Conservation (phyloP, 495 filamentous ascomycete genomes). For the Baudoinia panamericana region DNA sequence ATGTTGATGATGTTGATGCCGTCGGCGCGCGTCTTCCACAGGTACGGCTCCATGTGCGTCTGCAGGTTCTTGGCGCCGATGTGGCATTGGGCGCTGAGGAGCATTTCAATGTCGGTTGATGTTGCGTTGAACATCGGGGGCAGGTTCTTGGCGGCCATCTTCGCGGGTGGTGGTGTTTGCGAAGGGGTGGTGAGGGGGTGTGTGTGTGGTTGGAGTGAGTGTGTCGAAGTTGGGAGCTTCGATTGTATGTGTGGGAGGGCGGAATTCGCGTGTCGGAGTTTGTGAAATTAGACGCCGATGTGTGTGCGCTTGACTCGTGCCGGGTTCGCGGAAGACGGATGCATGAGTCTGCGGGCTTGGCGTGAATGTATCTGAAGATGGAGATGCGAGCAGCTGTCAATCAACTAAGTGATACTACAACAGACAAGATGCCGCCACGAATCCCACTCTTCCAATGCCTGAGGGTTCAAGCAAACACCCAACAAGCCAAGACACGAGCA, state of each 20-base stretch:
- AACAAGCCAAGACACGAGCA: slow-evolving; percentile 1
- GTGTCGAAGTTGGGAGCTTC: slow-evolving; percentile 8
- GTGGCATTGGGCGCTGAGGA: slow-evolving; percentile 90
- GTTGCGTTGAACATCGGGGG: slow-evolving; percentile 81
- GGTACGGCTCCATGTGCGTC: slow-evolving; percentile 98
- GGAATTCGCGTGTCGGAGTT: slow-evolving; percentile 9
- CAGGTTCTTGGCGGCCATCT: slow-evolving; percentile 87
- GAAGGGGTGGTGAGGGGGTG: background rate
- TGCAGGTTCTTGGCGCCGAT: slow-evolving; percentile 98
- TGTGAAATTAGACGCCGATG: slow-evolving; percentile 11
- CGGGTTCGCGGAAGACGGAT: background rate
- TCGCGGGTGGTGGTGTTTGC: slow-evolving; percentile 42
- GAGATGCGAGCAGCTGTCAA: no score
- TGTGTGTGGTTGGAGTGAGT: slow-evolving; percentile 2
- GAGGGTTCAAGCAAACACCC: slow-evolving; percentile 42
- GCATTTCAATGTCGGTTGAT: slow-evolving; percentile 92
- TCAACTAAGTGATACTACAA: background rate
- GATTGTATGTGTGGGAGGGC: background rate
- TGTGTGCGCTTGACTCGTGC: slow-evolving; percentile 5
- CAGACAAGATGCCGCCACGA: slow-evolving; percentile 57
- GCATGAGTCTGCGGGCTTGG: no score
- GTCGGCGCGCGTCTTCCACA: slow-evolving; percentile 97
- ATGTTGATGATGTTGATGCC: slow-evolving; percentile 98
- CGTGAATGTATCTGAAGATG: no score
- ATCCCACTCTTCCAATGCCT: slow-evolving; percentile 50